Evolutionary conservation across 108 stramenopile genomes (phyloP).

Genomic region (Pseudonitzschia pungens): DNA sequence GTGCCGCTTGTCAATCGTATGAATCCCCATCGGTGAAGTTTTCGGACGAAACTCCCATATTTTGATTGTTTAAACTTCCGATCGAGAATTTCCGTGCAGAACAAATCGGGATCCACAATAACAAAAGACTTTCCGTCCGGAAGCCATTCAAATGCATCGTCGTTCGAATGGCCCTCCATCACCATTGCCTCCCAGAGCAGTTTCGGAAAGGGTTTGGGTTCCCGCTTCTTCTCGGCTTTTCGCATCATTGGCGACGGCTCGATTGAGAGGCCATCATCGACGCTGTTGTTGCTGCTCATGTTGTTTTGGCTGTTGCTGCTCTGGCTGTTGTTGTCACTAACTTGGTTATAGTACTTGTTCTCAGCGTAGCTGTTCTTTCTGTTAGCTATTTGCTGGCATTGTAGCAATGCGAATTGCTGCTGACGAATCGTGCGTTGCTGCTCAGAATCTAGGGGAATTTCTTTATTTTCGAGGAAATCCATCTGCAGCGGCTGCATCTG

Average conservation of each 20-base stretch:
- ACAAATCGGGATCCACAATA: slow-evolving; percentile 42
- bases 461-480: too few relatives aligned
- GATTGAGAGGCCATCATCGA: too few relatives aligned
- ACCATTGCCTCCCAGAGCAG: slow-evolving; percentile 2
- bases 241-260: neutral
- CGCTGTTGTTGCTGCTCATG: too few relatives aligned
- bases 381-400: too few relatives aligned
- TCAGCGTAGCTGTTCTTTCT: too few relatives aligned
- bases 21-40: slow-evolving; percentile 70
- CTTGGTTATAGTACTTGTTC: too few relatives aligned
- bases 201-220: slow-evolving; percentile 1
- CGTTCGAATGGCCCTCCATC: neutral
- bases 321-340: too few relatives aligned
- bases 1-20: slow-evolving; percentile 54
- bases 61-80: slow-evolving; percentile 47
- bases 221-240: neutral
- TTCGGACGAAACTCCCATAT: slow-evolving; percentile 56
- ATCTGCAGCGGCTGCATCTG: neutral
- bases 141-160: slow-evolving; percentile 53
- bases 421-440: too few relatives aligned
- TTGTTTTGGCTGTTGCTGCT: too few relatives aligned
- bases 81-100: slow-evolving; percentile 37
- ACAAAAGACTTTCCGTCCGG: slow-evolving; percentile 67
- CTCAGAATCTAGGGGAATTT: too few relatives aligned
- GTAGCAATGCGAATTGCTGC: too few relatives aligned